Evolutionary conservation across 768 basidiomycete species (phyloP).

Genomic region (Kwoniella dendrophila): DNA sequence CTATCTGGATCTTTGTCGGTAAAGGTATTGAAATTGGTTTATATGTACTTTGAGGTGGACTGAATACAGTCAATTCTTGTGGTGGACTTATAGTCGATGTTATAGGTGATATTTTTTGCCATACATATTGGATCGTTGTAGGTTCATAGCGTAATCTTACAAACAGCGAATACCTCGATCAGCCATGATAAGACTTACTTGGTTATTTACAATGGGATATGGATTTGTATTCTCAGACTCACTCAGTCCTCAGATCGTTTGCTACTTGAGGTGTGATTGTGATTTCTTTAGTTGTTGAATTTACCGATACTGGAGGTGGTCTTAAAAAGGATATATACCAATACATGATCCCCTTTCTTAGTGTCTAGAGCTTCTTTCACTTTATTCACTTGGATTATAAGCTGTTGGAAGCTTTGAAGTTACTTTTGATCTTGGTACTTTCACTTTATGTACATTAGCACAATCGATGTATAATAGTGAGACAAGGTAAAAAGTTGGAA

Average conservation of each 20-base stretch:
- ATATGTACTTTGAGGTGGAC: conserved; percentile 66
- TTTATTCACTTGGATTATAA: too few relatives aligned
- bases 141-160: conserved; percentile 59
- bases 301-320: conserved; percentile 68
- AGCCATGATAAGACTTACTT: too few relatives aligned
- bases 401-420: too few relatives aligned
- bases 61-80: conserved; percentile 74
- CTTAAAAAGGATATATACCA: conserved; percentile 87
- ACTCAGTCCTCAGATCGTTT: conserved; percentile 86
- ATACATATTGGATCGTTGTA: conserved; percentile 72
- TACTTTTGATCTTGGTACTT: background rate
- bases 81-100: conserved; percentile 14
- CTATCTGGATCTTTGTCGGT: conserved; percentile 62
- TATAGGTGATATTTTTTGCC: conserved; percentile 57
- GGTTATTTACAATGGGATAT: conserved; percentile 1
- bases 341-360: conserved; percentile 67
- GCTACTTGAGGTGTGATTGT: conserved; percentile 79
- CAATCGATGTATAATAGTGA: too few relatives aligned
- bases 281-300: conserved; percentile 57
- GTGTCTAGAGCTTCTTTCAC: too few relatives aligned
- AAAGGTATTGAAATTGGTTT: conserved; percentile 71
- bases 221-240: conserved; percentile 27
- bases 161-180: background rate
- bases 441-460: too few relatives aligned
- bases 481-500: background rate